These are phyloP conservation scores for Neopestalotiopsis clavispora DNA, from an alignment of 2,329 filamentous ascomycete genomes.

Conservation along the genomic window DNA sequence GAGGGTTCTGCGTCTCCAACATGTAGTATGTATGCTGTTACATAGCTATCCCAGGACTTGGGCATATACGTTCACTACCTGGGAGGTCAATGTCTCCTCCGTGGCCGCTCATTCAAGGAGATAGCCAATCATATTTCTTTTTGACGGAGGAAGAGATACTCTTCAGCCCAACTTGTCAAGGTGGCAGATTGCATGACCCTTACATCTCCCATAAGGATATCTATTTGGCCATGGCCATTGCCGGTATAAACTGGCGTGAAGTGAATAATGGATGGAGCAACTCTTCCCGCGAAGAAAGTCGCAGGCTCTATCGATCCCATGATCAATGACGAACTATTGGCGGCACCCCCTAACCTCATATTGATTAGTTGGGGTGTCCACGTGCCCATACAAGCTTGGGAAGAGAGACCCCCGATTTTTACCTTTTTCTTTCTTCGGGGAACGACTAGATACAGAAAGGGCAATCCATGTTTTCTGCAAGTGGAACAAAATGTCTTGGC, in stretches of 20 bases:
- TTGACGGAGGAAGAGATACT: background rate
- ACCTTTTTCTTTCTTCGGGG: background rate
- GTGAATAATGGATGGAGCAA: background rate
- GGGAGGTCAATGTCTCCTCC: too few species aligned
- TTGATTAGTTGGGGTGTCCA: constrained; percentile 10
- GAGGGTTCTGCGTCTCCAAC: too few species aligned
- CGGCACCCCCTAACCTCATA: constrained; percentile 10
- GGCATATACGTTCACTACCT: too few species aligned
- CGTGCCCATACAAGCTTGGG: constrained; percentile 10
- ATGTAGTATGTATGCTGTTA: too few species aligned
- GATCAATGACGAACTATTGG: constrained; percentile 6
- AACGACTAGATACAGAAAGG: background rate
- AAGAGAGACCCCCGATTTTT: constrained; percentile 2
- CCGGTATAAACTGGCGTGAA: background rate
- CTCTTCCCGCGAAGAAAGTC: background rate
- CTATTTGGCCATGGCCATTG: background rate
- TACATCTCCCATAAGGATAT: background rate
- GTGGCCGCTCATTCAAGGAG: background rate
- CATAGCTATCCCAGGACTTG: too few species aligned
- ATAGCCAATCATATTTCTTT: background rate
- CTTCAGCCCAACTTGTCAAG: background rate
- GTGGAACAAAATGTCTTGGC: constrained; percentile 2
- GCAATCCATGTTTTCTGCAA: background rate
- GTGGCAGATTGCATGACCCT: background rate
- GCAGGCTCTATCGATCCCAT: constrained; percentile 16